Conservation (phyloP, 2,329 filamentous ascomycete genomes). For the Phyllosticta citriasiana region DNA sequence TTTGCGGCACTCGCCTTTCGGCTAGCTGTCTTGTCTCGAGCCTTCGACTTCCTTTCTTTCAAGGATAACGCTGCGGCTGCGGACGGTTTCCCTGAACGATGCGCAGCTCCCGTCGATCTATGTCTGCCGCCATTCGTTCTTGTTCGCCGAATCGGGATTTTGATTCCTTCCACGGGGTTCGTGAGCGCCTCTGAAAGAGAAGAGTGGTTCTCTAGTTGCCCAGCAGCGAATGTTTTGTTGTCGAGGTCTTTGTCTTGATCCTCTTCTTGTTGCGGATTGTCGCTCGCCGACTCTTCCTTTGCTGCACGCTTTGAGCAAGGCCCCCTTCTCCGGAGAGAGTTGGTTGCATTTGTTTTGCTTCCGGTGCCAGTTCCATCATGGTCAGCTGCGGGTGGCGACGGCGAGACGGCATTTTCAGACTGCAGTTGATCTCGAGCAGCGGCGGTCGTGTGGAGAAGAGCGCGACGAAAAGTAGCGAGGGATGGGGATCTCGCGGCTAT, state of each 20-base stretch:
- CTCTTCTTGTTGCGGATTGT: neutral
- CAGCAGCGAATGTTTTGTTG: neutral
- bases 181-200: neutral
- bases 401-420: neutral
- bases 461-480: neutral
- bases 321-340: too few relatives aligned
- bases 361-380: too few relatives aligned
- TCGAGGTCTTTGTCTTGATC: neutral
- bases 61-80: too few relatives aligned
- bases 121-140: too few relatives aligned
- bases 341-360: neutral
- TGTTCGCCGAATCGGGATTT: too few relatives aligned
- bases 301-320: too few relatives aligned
- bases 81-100: too few relatives aligned
- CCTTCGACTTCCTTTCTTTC: too few relatives aligned
- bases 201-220: neutral
- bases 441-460: neutral
- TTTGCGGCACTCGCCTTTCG: neutral
- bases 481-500: neutral
- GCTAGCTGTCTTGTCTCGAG: too few relatives aligned
- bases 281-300: neutral
- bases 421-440: neutral
- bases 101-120: too few relatives aligned
- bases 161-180: neutral
- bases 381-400: neutral